Conservation (phyloP, 768 basidiomycete species). For the Lepiota brunneoincarnata region DNA sequence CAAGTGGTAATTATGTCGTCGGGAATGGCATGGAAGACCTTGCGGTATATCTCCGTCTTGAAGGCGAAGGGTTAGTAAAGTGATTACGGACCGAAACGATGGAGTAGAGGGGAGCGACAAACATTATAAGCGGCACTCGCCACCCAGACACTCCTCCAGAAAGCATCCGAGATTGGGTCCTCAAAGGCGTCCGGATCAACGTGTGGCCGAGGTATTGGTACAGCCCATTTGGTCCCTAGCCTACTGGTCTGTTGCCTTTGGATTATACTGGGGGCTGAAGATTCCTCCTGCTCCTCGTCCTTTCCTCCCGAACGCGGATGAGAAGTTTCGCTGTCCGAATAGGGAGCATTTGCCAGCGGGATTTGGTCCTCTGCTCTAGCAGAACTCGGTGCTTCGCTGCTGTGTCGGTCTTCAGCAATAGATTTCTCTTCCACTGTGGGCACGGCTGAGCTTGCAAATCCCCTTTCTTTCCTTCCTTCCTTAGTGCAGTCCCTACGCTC, state of each 20-base stretch:
- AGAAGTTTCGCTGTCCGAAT: constrained; percentile 43
- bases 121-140: constrained; percentile 89
- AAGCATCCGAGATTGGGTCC: constrained; percentile 83
- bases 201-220: constrained; percentile 65
- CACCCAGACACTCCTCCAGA: constrained; percentile 91
- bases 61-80: constrained; percentile 15
- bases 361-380: constrained; percentile 4
- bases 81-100: constrained; percentile 14
- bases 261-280: constrained; percentile 40
- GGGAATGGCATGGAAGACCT: constrained; percentile 91
- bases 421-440: constrained; percentile 72
- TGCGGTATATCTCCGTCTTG: constrained; percentile 93
- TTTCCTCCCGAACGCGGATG: constrained; percentile 41
- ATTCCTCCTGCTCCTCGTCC: constrained; percentile 45
- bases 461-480: constrained; percentile 48
- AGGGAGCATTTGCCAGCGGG: constrained; percentile 47
- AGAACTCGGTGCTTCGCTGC: constrained; percentile 1
- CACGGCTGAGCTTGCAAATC: constrained; percentile 60
- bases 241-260: constrained; percentile 51
- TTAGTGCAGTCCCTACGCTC: constrained; percentile 52
- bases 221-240: constrained; percentile 54
- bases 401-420: constrained; percentile 42
- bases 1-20: constrained; percentile 93
- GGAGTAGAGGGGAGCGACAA: constrained; percentile 24
- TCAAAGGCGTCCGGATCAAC: constrained; percentile 79